Base-by-base conservation (phyloP, 1,284 basidiomycete genomes). In the Papiliotrema laurentii region DNA sequence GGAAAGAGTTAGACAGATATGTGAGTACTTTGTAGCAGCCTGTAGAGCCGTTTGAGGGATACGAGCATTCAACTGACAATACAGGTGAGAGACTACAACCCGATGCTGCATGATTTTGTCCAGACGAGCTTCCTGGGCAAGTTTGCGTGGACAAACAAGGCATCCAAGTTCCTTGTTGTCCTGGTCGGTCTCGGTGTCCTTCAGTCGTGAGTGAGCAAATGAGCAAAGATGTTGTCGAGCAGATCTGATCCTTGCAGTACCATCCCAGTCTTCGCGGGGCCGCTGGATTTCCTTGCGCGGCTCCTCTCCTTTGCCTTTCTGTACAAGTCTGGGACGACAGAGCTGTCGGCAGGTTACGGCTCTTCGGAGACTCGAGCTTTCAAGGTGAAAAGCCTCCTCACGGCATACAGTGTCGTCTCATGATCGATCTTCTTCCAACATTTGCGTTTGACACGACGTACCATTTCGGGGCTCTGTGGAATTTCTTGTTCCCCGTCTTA, bases 391-490 rank as follows among this genome's bases (percentile, higher is more conserved):
- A 50, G 55, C 7, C 44, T 62, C 26, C 34, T 68, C 10, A 58
- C 57, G 1, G 41, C 43, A 1, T 56, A 57, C 21, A 27, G 66
- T 14, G 11, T 66, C 14, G 36, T 52, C 5, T 64, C 63, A 41
- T 56, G 3, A 18, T 60, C 34, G 54, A 64, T n/a, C 47, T 65
- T 2, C 49, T 66, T 34, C 64, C 66, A 4, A 42, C 45, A 9
- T 58, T 63, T 43, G 34, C 64, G 11, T 60, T 65, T 38, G 59
- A 66, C 34, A 56, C 59, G 27, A 44, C 53, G 3, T 59, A 60
- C 33, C 62, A 66, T 47, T 62, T 68, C 39, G 66, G 66, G 10
- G 62, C 66, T 4, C 42, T 68, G 35, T 68, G 64, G 64, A 43
- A 43, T 7, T 65, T 68, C 50, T 51, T 60, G 39, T 30, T 66